A percentile compares a stretch with the other conserved stretches of the same genome.
phyloP scores from a whole-genome alignment of 2,329 filamentous ascomycete genomes.

The Clonostachys solani region DNA sequence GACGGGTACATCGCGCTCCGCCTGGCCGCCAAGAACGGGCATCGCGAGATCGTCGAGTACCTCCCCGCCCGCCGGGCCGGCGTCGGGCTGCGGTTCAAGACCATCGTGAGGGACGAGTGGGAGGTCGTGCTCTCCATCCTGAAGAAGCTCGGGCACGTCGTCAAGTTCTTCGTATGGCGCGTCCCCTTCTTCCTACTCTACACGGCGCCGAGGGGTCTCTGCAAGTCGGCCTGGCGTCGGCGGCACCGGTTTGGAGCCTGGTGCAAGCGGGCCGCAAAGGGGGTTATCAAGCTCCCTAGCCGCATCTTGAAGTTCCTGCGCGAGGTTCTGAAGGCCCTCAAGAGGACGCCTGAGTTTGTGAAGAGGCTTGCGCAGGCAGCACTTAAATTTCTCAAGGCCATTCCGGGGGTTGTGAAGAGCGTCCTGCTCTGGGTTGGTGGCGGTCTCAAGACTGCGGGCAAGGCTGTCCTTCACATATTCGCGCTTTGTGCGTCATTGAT shows the following conservation, averaged over 20 bases:
- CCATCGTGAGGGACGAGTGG: conserved; percentile 21
- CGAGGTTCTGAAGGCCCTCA: background rate
- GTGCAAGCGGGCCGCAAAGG: background rate
- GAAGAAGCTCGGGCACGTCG: conserved; percentile 13
- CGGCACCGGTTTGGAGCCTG: background rate
- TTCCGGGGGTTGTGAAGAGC: background rate
- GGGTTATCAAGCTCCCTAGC: background rate
- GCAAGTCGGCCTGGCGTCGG: conserved; percentile 3
- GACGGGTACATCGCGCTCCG: conserved; percentile 40
- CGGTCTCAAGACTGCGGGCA: background rate
- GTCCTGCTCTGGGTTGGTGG: background rate
- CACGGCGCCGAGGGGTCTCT: conserved; percentile 16
- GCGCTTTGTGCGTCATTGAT: conserved; percentile 6
- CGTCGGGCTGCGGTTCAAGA: conserved; percentile 27
- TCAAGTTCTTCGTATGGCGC: conserved; percentile 17
- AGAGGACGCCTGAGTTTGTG: background rate
- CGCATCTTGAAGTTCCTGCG: too few species aligned
- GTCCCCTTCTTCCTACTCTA: conserved; percentile 21
- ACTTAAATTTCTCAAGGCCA: background rate
- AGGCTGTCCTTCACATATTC: background rate
- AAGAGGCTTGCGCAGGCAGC: background rate
- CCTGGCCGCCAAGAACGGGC: conserved; percentile 32
- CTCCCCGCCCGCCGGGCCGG: conserved; percentile 32
- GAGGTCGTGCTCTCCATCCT: conserved; percentile 12
- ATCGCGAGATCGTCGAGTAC: conserved; percentile 36